Base-by-base conservation (phyloP, 2,329 filamentous ascomycete species). In the Xylaria sp. region DNA sequence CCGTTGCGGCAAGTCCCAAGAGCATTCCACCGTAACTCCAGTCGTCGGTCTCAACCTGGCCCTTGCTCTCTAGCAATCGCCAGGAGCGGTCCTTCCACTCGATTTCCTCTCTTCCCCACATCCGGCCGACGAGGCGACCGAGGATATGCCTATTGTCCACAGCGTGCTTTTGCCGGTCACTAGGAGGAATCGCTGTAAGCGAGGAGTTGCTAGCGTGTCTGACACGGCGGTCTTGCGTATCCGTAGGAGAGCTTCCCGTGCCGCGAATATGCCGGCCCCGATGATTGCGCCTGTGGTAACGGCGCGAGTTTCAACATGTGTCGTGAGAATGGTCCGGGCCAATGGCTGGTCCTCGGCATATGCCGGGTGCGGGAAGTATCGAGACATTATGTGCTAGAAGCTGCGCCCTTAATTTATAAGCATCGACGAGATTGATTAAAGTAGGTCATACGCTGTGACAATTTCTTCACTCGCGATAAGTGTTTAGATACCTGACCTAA, bases 61-160 rank as follows among this genome's bases (percentile, higher is more conserved):
- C 82, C 42, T 75, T 72, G 65, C 84, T 89, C 74, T 84, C 84
- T 45, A 87, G 68, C 52, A 90, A 70, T 31, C 87, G 77, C 86
- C 87, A 90, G 59, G 82, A 82, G 17, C 88, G 79, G 71, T 90
- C 87, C 69, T 83, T 75, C 87, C 87, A 90, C 73, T 90, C 87
- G 33, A 90, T 84, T 42, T 82, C 78, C 67, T 86, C 81, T 15
- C 79, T 78, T 0, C 83, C 85, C 56, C 76, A 76, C 87, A 90
- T 89, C 2, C 81, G 77, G 0, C 71, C 77, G 28, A 75, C 72
- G 3, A 85, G 76, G 66, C 76, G 4, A 82, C 61, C 1, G 75
- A 75, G 23, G 83, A 74, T 1, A 85, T 63, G 0, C 77, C 79
- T 0, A 81, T 70, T 0, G 80, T 83, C 25, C 82, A 64, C 1